Percentiles rank a stretch among this genome's conserved stretches.
These are phyloP conservation scores for Pseudofabraea citricarpa DNA, from an alignment of 2,329 filamentous ascomycete species.

Conservation along the genomic window DNA sequence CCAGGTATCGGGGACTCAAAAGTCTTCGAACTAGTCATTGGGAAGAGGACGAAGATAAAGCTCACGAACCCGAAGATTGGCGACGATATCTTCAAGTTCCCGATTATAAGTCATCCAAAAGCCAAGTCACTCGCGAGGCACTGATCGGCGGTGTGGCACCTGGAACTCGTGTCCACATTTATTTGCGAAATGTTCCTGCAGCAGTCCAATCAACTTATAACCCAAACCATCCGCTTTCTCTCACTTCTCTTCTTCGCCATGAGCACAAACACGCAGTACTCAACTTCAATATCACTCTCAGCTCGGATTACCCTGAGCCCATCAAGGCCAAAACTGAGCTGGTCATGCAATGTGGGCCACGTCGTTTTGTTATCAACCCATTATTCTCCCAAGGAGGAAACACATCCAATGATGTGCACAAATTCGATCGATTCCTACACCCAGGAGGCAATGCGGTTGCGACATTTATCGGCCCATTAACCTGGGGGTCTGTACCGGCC, in stretches of 20 bases:
- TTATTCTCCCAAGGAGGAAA: constrained; percentile 85
- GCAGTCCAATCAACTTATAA: constrained; percentile 48
- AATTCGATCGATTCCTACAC: constrained; percentile 88
- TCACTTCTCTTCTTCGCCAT: constrained; percentile 87
- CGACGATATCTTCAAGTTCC: constrained; percentile 75
- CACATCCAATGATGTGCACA: constrained; percentile 95
- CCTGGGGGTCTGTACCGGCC: constrained; percentile 87
- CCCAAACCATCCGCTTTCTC: constrained; percentile 56
- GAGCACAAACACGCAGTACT: constrained; percentile 90
- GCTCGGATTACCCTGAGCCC: constrained; percentile 67
- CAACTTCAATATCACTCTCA: constrained; percentile 86
- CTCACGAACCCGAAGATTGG: constrained; percentile 89
- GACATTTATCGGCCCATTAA: constrained; percentile 83
- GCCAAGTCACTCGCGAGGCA: constrained; percentile 72
- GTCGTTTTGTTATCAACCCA: constrained; percentile 82
- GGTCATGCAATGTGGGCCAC: constrained; percentile 84
- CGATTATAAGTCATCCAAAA: constrained; percentile 85
- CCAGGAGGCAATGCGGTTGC: constrained; percentile 87
- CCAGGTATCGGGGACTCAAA: constrained; percentile 87
- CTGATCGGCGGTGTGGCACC: constrained; percentile 81
- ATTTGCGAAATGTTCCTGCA: constrained; percentile 58
- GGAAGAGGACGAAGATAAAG: constrained; percentile 82
- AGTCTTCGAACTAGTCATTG: constrained; percentile 82
- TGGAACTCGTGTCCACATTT: constrained; percentile 77
- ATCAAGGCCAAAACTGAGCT: constrained; percentile 91